These are phyloP conservation scores for Podaxis sp. DNA, from an alignment of 768 basidiomycete genomes.

Conservation along the genomic window DNA sequence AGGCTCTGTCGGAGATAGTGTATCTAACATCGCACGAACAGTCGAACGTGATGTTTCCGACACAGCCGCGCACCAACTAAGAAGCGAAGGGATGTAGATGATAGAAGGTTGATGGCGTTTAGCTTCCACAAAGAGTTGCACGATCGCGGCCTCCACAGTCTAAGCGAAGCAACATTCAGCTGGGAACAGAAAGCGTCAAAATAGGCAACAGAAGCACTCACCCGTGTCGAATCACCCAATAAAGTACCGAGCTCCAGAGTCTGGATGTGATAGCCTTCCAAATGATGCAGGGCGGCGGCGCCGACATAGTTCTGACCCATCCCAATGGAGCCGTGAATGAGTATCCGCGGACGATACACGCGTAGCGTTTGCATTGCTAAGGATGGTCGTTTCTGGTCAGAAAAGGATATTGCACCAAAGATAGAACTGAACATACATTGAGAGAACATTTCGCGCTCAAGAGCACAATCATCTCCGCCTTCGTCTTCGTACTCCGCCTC, in stretches of 20 bases:
- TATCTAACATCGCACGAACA: conserved; percentile 86
- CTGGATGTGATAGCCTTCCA: conserved; percentile 96
- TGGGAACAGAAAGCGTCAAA: not conserved
- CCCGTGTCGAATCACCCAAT: conserved; percentile 85
- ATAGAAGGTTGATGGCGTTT: conserved; percentile 96
- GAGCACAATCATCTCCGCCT: conserved; percentile 69
- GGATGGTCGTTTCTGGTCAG: conserved; percentile 1
- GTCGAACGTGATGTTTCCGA: conserved; percentile 82
- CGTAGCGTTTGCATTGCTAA: conserved; percentile 89
- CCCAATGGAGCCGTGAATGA: conserved; percentile 75
- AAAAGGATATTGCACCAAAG: not conserved
- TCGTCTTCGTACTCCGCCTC: conserved; percentile 92
- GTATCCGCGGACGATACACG: conserved; percentile 83
- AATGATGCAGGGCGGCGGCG: conserved; percentile 84
- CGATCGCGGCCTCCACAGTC: conserved; percentile 89
- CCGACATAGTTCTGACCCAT: conserved; percentile 93
- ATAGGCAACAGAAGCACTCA: conserved; percentile 32
- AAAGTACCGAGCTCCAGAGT: conserved; percentile 87
- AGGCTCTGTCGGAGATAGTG: conserved; percentile 87
- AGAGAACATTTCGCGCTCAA: conserved; percentile 84
- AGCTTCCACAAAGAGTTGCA: conserved; percentile 94
- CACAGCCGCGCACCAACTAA: conserved; percentile 81
- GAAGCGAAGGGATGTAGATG: conserved; percentile 88
- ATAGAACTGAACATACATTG: conserved; percentile 55
- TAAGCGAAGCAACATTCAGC: conserved; percentile 23